phyloP scores from a whole-genome alignment of 257 asterid species.

The Solanum lycopersicoides region DNA sequence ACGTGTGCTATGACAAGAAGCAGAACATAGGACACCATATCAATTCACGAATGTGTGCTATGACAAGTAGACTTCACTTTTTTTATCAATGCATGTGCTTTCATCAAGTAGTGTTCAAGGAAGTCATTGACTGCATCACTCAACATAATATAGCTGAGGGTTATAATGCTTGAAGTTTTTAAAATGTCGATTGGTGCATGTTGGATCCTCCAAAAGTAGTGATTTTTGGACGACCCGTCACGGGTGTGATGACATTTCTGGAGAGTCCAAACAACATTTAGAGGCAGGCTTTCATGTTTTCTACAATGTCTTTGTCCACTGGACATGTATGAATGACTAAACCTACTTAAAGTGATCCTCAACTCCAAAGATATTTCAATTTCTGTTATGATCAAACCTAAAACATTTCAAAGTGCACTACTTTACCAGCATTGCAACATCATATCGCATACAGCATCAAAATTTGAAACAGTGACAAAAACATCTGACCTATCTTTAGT shows the following conservation, averaged over 20 bases:
- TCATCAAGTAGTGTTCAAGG: background rate
- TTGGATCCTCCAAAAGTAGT: background rate
- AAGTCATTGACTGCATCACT: background rate
- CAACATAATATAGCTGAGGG: background rate
- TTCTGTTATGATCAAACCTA: background rate
- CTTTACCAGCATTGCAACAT: background rate
- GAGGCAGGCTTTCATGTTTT: background rate
- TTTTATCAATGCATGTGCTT: background rate
- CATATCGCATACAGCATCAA: background rate
- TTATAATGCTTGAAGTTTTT: background rate
- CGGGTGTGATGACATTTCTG: background rate
- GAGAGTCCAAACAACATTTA: background rate
- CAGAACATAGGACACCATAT: background rate
- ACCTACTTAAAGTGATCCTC: background rate
- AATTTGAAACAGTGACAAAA: background rate
- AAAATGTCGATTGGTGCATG: background rate
- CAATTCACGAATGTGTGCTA: background rate
- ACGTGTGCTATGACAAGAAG: background rate
- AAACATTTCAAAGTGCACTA: background rate
- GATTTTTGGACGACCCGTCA: background rate
- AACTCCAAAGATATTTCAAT: background rate
- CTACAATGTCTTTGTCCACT: background rate
- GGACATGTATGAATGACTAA: background rate
- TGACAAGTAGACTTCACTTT: background rate
- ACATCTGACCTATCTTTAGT: background rate